Conservation (phyloP, 108 stramenopile species). For the Discostella pseudostelligera region DNA sequence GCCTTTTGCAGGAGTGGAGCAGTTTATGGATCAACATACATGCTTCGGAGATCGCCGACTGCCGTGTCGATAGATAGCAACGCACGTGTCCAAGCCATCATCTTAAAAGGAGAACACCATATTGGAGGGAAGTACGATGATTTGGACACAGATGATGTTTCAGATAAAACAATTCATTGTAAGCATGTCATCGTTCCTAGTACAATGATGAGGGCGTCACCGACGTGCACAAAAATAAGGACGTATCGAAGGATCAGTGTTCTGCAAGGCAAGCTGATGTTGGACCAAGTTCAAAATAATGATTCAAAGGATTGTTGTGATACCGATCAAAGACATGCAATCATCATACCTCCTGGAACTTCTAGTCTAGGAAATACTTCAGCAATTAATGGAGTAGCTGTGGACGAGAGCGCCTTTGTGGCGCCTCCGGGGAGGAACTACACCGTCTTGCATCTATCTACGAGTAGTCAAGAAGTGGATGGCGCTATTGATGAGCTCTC, state of each 20-base stretch:
- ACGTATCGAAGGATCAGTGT: slow-evolving; percentile 58
- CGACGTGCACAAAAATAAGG: slow-evolving; percentile 5
- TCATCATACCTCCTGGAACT: slow-evolving; percentile 66
- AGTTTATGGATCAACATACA: slow-evolving; percentile 80
- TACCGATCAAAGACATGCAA: slow-evolving; percentile 60
- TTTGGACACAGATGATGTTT: slow-evolving; percentile 35
- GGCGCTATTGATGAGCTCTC: slow-evolving; percentile 8
- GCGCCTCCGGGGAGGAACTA: slow-evolving; percentile 51
- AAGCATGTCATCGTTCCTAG: slow-evolving; percentile 64
- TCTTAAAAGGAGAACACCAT: slow-evolving; percentile 26
- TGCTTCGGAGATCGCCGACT: slow-evolving; percentile 59
- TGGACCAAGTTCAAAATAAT: slow-evolving; percentile 9
- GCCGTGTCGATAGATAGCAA: slow-evolving; percentile 19
- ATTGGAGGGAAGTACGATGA: slow-evolving; percentile 24
- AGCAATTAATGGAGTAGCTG: slow-evolving; percentile 60
- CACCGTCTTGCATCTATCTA: slow-evolving; percentile 68
- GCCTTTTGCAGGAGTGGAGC: slow-evolving; percentile 85
- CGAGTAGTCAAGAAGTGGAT: slow-evolving; percentile 36
- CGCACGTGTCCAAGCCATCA: slow-evolving; percentile 24
- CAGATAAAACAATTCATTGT: slow-evolving; percentile 47
- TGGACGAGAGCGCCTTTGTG: slow-evolving; percentile 67
- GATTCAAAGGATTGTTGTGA: slow-evolving; percentile 22
- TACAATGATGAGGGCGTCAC: slow-evolving; percentile 19
- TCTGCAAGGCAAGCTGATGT: slow-evolving; percentile 49
- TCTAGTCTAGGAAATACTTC: slow-evolving; percentile 46